phyloP scores from a whole-genome alignment of 2,329 filamentous ascomycete genomes.

The Penicillium psychrosexuale region DNA sequence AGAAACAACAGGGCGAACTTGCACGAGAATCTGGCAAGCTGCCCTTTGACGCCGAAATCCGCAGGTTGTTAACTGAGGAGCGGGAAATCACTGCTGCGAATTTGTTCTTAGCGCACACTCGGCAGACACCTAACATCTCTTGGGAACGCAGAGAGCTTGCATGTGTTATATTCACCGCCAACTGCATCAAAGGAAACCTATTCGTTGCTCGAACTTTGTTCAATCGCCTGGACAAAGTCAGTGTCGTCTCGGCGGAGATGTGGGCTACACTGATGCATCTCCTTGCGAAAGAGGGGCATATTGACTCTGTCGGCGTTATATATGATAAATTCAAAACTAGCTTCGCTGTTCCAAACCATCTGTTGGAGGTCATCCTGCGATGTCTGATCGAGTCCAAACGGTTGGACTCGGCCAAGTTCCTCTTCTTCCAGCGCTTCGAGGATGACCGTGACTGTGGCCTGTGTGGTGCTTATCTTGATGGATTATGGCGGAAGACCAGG shows the following conservation, averaged over 20 bases:
- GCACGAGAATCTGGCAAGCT: not conserved
- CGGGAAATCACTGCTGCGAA: slow-evolving; percentile 38
- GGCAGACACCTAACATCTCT: slow-evolving; percentile 16
- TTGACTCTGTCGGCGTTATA: slow-evolving; percentile 38
- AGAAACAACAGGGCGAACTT: slow-evolving; percentile 8
- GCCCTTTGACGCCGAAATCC: slow-evolving; percentile 22
- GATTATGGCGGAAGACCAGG: slow-evolving; percentile 41
- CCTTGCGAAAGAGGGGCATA: slow-evolving; percentile 34
- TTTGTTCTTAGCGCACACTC: slow-evolving; percentile 28
- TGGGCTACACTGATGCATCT: slow-evolving; percentile 39
- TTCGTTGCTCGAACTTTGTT: slow-evolving; percentile 40
- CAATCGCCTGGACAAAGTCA: slow-evolving; percentile 32
- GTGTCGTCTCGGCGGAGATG: slow-evolving; percentile 31
- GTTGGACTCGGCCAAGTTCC: slow-evolving; percentile 35
- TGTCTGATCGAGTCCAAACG: slow-evolving; percentile 39
- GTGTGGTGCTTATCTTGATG: slow-evolving; percentile 37
- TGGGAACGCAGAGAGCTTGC: slow-evolving; percentile 31
- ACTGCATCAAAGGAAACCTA: slow-evolving; percentile 38
- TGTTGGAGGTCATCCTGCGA: slow-evolving; percentile 38
- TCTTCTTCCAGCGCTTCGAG: slow-evolving; percentile 34
- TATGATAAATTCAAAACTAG: slow-evolving; percentile 27
- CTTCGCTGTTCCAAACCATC: slow-evolving; percentile 29
- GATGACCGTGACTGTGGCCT: slow-evolving; percentile 36
- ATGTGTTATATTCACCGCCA: slow-evolving; percentile 33
- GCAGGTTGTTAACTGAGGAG: slow-evolving; percentile 25